Evolutionary conservation across 345 rosid genomes (phyloP).

Genomic region (Salix viminalis): DNA sequence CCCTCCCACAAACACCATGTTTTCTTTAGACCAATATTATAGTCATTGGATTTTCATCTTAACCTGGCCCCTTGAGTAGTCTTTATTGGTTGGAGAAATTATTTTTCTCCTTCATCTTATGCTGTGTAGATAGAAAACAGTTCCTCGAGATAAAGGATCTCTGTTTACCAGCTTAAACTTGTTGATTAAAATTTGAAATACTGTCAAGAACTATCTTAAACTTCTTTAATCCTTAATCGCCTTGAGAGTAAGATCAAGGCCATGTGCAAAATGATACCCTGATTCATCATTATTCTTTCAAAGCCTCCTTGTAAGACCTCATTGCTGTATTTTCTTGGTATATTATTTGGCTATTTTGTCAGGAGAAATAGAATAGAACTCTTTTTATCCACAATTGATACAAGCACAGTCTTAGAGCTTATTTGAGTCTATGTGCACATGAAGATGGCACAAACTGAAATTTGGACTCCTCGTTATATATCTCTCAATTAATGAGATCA

Average conservation of each 20-base stretch:
- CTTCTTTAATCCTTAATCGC: not conserved
- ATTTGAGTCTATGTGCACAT: too few species aligned
- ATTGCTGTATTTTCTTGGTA: not conserved
- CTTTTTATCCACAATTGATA: not conserved
- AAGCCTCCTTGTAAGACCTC: not conserved
- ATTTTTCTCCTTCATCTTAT: too few species aligned
- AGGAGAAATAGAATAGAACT: not conserved
- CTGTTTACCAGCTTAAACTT: not conserved
- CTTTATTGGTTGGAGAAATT: not conserved
- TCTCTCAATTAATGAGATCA: not conserved
- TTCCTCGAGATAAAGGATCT: not conserved
- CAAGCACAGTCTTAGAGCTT: too few species aligned
- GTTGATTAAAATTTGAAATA: not conserved
- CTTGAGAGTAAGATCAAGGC: not conserved
- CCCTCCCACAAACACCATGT: not conserved
- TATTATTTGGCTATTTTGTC: not conserved
- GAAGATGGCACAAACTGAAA: not conserved
- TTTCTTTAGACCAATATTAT: not conserved
- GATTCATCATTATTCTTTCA: not conserved
- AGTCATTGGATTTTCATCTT: not conserved
- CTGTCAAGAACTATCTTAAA: not conserved
- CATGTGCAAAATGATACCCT: not conserved
- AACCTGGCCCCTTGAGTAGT: not conserved
- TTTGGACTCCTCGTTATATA: not conserved
- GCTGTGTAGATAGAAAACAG: not conserved